Percentiles rank a stretch among this genome's conserved stretches.
Evolutionary conservation across 1,139 yeast genomes (phyloP).

Genomic region (Suhomyces ambrosiae): DNA sequence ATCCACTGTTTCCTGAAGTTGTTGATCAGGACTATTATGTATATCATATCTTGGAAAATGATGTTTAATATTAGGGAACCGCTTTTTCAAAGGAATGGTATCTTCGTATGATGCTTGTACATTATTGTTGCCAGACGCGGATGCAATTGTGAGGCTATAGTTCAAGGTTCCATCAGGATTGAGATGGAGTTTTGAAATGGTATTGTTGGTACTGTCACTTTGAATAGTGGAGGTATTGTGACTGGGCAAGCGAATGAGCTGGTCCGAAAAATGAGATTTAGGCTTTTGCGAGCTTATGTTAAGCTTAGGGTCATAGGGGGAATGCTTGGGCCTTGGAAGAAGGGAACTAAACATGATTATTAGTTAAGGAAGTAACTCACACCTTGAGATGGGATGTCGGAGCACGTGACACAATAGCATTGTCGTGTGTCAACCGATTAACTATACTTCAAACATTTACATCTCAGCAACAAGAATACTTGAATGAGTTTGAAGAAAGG

Average conservation of each 20-base stretch:
- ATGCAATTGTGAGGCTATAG: conserved; percentile 30
- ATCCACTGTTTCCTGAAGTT: conserved; percentile 26
- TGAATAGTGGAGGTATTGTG: neutral
- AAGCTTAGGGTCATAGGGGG: conserved; percentile 18
- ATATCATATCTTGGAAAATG: conserved; percentile 39
- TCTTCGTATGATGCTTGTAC: conserved; percentile 38
- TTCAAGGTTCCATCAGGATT: conserved; percentile 34
- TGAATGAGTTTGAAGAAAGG: conserved; percentile 57
- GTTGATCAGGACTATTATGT: conserved; percentile 33
- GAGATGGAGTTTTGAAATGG: conserved; percentile 23
- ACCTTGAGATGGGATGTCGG: neutral
- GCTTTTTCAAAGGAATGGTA: conserved; percentile 44
- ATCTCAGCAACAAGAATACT: conserved; percentile 47
- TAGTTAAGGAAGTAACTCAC: neutral
- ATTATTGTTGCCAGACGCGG: conserved; percentile 15
- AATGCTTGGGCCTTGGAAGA: conserved; percentile 33
- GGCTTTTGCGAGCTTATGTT: conserved; percentile 1
- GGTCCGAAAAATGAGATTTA: conserved; percentile 1
- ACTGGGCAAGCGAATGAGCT: conserved; percentile 5
- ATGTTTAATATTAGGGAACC: conserved; percentile 44
- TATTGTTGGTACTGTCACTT: conserved; percentile 2
- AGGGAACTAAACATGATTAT: conserved; percentile 36
- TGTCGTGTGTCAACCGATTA: too few species aligned
- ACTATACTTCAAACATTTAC: conserved; percentile 54
- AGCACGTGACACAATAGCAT: neutral